Evolutionary conservation across 2,329 filamentous ascomycete species (phyloP).

Genomic region (Sarocladium brachiariae): DNA sequence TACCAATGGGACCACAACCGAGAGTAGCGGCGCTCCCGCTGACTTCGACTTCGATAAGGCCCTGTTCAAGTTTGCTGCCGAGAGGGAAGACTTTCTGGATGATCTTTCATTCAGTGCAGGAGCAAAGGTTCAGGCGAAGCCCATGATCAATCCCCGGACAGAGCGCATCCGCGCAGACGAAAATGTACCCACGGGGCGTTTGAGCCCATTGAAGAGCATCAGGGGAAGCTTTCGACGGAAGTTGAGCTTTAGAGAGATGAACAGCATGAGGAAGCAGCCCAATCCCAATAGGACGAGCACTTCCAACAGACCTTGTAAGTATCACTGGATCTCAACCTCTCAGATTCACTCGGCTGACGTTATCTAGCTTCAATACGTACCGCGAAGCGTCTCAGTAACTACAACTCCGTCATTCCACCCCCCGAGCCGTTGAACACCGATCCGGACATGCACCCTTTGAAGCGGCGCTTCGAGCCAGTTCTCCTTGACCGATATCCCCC

Average conservation of each 20-base stretch:
- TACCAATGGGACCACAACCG: constrained; percentile 16
- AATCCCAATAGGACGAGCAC: constrained; percentile 66
- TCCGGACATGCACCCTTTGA: constrained; percentile 91
- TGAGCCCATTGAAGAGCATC: constrained; percentile 52
- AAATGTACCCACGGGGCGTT: constrained; percentile 39
- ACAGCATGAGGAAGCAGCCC: constrained; percentile 82
- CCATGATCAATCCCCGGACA: constrained; percentile 70
- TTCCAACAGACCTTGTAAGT: constrained; percentile 35
- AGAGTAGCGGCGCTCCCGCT: constrained; percentile 16
- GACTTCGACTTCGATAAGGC: constrained; percentile 94
- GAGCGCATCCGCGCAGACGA: constrained; percentile 79
- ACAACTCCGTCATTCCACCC: constrained; percentile 93
- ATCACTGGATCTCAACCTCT: too few species aligned
- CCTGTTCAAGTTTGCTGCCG: constrained; percentile 88
- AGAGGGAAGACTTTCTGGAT: constrained; percentile 87
- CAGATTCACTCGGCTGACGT: too few species aligned
- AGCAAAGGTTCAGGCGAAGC: constrained; percentile 62
- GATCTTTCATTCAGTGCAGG: constrained; percentile 86
- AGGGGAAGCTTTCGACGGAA: constrained; percentile 86
- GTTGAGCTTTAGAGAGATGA: constrained; percentile 92
- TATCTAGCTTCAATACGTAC: constrained; percentile 59
- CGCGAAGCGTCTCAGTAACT: constrained; percentile 85
- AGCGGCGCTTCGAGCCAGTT: constrained; percentile 92
- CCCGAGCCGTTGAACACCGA: constrained; percentile 86
- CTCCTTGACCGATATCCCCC: constrained; percentile 89